Percentiles rank a stretch among this genome's conserved stretches.
These are phyloP conservation scores for Rhipidocladum racemiflorum DNA, from an alignment of 176 grass and related monocot species.

Conservation along the genomic window DNA sequence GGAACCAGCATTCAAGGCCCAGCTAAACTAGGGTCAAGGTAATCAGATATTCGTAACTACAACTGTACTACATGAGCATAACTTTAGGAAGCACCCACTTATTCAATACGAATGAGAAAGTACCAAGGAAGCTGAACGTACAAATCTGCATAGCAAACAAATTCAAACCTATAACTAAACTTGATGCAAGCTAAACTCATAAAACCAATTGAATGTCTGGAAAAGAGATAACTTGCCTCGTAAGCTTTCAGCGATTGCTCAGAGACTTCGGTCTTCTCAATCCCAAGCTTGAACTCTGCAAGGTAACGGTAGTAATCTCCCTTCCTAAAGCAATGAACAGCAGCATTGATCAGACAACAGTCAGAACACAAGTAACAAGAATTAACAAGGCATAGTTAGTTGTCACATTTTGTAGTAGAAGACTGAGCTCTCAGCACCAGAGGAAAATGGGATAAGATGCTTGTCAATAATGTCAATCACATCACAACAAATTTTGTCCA, in stretches of 20 bases:
- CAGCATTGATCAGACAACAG: neutral
- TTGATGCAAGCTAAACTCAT: neutral
- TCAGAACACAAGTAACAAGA: neutral
- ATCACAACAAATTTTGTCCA: slow-evolving; percentile 51
- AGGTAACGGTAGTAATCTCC: slow-evolving; percentile 71
- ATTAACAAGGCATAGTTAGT: neutral
- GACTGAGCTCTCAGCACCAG: slow-evolving; percentile 49
- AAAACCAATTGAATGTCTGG: neutral
- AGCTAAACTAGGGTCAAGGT: neutral
- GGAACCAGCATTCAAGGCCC: neutral
- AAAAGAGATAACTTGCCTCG: slow-evolving; percentile 27
- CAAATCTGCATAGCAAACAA: neutral
- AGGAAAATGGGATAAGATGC: slow-evolving; percentile 52
- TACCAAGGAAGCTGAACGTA: neutral
- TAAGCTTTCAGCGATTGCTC: slow-evolving; percentile 66
- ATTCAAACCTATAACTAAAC: neutral
- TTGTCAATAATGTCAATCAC: slow-evolving; percentile 56
- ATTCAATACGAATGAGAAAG: neutral
- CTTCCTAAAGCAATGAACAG: slow-evolving; percentile 48
- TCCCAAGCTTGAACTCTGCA: slow-evolving; percentile 51
- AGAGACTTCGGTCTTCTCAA: slow-evolving; percentile 46
- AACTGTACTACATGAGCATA: neutral
- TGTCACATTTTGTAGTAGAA: slow-evolving; percentile 75
- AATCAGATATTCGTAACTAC: neutral
- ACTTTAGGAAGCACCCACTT: neutral